Evolutionary conservation across 768 basidiomycete genomes (phyloP).

Genomic region (Pleurotus salmoneostramineus): DNA sequence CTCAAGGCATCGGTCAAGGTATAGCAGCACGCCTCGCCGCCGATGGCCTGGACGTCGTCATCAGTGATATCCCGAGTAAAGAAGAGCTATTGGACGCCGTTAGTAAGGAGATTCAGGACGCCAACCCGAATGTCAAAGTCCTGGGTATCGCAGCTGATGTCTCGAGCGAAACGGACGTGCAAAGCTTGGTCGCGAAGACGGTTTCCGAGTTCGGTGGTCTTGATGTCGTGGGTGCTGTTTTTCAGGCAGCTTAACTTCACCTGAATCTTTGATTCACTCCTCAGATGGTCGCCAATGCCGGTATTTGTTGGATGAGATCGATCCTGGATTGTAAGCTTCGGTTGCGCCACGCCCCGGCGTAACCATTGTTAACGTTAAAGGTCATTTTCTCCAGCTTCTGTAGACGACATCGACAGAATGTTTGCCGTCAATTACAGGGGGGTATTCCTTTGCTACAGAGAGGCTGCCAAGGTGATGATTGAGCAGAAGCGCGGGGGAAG

Average conservation of each 20-base stretch:
- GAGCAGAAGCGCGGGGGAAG: constrained; percentile 22
- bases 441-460: constrained; percentile 20
- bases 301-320: constrained; percentile 10
- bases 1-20: constrained; percentile 28
- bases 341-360: neutral
- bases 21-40: constrained; percentile 27
- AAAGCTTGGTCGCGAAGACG: constrained; percentile 20
- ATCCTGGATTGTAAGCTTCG: constrained; percentile 14
- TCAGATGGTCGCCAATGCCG: constrained; percentile 28
- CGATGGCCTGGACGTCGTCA: constrained; percentile 26
- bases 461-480: constrained; percentile 23
- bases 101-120: constrained; percentile 20
- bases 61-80: constrained; percentile 23
- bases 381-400: constrained; percentile 4
- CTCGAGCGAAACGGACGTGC: constrained; percentile 21
- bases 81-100: constrained; percentile 15
- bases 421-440: constrained; percentile 20
- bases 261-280: neutral
- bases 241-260: no score
- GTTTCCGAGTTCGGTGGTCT: constrained; percentile 17
- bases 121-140: constrained; percentile 12
- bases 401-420: constrained; percentile 16
- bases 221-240: constrained; percentile 19
- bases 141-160: constrained; percentile 21
- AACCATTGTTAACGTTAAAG: neutral